phyloP scores from a whole-genome alignment of 768 basidiomycete genomes.

The Kwoniella pini region DNA sequence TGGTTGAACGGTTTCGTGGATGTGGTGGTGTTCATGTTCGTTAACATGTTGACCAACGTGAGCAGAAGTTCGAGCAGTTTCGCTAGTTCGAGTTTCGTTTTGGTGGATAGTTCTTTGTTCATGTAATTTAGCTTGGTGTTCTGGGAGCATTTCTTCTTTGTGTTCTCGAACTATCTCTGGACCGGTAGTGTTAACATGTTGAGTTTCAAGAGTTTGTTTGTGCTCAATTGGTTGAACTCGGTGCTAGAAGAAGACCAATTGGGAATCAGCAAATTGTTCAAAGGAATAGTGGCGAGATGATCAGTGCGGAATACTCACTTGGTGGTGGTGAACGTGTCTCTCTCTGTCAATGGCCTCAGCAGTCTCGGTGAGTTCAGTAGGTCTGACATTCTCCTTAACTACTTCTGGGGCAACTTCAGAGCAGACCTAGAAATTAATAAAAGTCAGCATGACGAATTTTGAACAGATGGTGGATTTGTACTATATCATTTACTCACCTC shows the following conservation, averaged over 20 bases:
- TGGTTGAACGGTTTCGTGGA: slow-evolving; percentile 53
- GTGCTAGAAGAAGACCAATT: slow-evolving; percentile 46
- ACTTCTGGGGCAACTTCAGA: slow-evolving; percentile 54
- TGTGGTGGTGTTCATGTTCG: slow-evolving; percentile 56
- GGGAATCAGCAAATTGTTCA: slow-evolving; percentile 43
- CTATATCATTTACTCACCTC: too few relatives aligned
- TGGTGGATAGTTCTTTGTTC: slow-evolving; percentile 46
- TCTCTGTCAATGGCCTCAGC: slow-evolving; percentile 55
- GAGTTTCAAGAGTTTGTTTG: slow-evolving; percentile 44
- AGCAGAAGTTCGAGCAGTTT: slow-evolving; percentile 38
- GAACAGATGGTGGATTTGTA: too few relatives aligned
- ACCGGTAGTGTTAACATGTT: slow-evolving; percentile 48
- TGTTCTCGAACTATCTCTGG: slow-evolving; percentile 50
- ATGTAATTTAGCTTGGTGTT: slow-evolving; percentile 53
- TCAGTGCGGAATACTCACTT: slow-evolving; percentile 22
- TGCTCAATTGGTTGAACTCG: slow-evolving; percentile 54
- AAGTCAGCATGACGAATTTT: too few relatives aligned
- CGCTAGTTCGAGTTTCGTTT: slow-evolving; percentile 40
- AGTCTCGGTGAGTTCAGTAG: slow-evolving; percentile 46
- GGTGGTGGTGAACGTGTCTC: slow-evolving; percentile 53
- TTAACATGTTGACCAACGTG: slow-evolving; percentile 48
- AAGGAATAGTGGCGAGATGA: neutral
- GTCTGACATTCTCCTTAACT: slow-evolving; percentile 51
- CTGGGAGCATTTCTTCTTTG: slow-evolving; percentile 54
- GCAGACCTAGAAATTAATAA: slow-evolving; percentile 42